A percentile compares a stretch with the other conserved stretches of the same genome.
Conservation (phyloP, 1,139 yeast genomes). For the Sugiyamaella sp. region DNA sequence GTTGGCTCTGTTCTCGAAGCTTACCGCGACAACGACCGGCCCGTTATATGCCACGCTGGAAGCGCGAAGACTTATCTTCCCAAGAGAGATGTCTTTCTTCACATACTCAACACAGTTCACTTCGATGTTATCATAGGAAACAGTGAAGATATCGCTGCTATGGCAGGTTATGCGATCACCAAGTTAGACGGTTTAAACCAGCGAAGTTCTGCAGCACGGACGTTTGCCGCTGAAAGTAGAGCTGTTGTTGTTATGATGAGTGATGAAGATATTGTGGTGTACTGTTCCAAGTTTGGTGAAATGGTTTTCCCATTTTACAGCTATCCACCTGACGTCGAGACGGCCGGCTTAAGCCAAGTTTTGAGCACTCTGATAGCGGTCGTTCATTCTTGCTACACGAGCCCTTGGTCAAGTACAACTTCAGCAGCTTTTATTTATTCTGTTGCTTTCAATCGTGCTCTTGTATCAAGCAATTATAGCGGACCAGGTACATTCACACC, state of each 20-base stretch:
- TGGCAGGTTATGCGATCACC: too few species aligned
- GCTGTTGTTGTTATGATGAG: conserved; percentile 76
- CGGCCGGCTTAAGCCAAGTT: conserved; percentile 90
- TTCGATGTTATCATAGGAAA: conserved; percentile 83
- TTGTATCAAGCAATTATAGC: conserved; percentile 27
- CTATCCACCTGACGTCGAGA: conserved; percentile 62
- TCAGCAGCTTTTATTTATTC: conserved; percentile 67
- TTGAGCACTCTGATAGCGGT: conserved; percentile 75
- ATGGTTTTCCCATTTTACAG: conserved; percentile 60
- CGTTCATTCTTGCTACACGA: conserved; percentile 43
- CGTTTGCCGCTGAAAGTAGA: conserved; percentile 58
- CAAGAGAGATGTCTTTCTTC: conserved; percentile 48
- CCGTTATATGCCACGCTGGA: conserved; percentile 85
- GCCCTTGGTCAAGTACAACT: conserved; percentile 49
- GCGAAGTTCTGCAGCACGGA: too few species aligned
- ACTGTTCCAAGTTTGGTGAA: conserved; percentile 44
- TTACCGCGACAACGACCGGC: conserved; percentile 61
- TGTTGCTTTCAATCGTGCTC: conserved; percentile 64
- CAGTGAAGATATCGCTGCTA: conserved; percentile 68
- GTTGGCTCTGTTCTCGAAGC: conserved; percentile 57
- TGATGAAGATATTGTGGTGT: conserved; percentile 51
- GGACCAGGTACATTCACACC: conserved; percentile 59
- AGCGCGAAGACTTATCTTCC: conserved; percentile 71
- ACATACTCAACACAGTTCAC: conserved; percentile 59
- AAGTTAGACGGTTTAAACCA: too few species aligned